Conservation (phyloP, 768 basidiomycete genomes). For the Boletus reticuloceps region DNA sequence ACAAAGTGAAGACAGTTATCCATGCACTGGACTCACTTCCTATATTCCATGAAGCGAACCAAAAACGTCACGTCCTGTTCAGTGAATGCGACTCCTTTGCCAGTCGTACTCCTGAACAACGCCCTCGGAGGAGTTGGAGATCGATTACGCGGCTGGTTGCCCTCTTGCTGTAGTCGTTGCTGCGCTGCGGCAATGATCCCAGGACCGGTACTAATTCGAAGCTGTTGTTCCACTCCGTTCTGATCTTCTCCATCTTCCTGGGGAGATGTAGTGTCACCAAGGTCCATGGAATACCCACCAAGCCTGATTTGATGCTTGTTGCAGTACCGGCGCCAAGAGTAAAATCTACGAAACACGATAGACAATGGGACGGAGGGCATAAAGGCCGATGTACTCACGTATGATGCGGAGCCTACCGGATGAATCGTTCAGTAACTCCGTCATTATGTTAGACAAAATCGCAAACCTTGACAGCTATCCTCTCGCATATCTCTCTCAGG, state of each 20-base stretch:
- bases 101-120: slow-evolving; percentile 80
- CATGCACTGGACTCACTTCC: slow-evolving; percentile 50
- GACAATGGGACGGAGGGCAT: background rate
- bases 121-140: slow-evolving; percentile 82
- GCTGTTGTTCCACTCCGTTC: slow-evolving; percentile 40
- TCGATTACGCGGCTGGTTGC: slow-evolving; percentile 46
- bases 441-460: background rate
- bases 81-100: slow-evolving; percentile 88
- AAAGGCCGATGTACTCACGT: slow-evolving; percentile 48
- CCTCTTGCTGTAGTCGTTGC: slow-evolving; percentile 39
- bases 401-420: slow-evolving; percentile 75
- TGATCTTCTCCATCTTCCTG: slow-evolving; percentile 45
- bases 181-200: slow-evolving; percentile 45
- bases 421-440: slow-evolving; percentile 3
- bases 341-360: slow-evolving; percentile 53
- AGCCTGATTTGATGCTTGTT: slow-evolving; percentile 92
- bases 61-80: slow-evolving; percentile 78
- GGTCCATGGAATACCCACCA: slow-evolving; percentile 78
- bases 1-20: background rate
- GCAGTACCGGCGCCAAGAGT: slow-evolving; percentile 89
- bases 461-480: slow-evolving; percentile 76
- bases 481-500: slow-evolving; percentile 82
- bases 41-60: slow-evolving; percentile 73
- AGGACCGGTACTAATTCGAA: slow-evolving; percentile 36
- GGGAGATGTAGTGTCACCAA: slow-evolving; percentile 48